A percentile compares a stretch with the other conserved stretches of the same genome.
These are phyloP conservation scores for Castanea mollissima DNA, from an alignment of 306 rosid species.

Conservation along the genomic window DNA sequence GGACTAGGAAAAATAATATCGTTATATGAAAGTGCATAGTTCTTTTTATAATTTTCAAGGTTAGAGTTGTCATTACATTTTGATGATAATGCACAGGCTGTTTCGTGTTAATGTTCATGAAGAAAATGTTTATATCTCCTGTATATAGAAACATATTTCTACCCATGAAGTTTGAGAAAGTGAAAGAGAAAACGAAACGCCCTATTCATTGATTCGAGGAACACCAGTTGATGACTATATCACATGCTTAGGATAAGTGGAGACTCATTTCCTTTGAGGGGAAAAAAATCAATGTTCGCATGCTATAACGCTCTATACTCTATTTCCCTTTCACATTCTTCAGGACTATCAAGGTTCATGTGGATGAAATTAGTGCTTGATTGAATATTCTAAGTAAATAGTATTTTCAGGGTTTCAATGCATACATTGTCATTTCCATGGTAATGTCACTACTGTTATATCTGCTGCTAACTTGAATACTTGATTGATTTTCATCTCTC, in stretches of 20 bases:
- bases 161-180: neutral
- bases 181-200: neutral
- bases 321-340: neutral
- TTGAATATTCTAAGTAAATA: neutral
- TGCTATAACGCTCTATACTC: neutral
- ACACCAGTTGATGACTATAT: neutral
- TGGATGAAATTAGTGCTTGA: neutral
- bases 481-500: slow-evolving; percentile 5
- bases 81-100: neutral
- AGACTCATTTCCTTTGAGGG: neutral
- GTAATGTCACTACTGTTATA: neutral
- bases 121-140: neutral
- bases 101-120: neutral
- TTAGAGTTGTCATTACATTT: neutral
- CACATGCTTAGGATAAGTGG: neutral
- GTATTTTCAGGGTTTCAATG: neutral
- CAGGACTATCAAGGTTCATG: neutral
- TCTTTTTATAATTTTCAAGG: too few species aligned
- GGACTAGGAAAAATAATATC: neutral
- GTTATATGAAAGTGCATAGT: too few species aligned
- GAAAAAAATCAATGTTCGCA: neutral
- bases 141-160: neutral
- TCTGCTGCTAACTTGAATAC: neutral
- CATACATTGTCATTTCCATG: neutral
- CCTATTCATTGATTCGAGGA: neutral